Base-by-base conservation (phyloP, 495 filamentous ascomycete genomes). In the Cercophora newfieldiana region DNA sequence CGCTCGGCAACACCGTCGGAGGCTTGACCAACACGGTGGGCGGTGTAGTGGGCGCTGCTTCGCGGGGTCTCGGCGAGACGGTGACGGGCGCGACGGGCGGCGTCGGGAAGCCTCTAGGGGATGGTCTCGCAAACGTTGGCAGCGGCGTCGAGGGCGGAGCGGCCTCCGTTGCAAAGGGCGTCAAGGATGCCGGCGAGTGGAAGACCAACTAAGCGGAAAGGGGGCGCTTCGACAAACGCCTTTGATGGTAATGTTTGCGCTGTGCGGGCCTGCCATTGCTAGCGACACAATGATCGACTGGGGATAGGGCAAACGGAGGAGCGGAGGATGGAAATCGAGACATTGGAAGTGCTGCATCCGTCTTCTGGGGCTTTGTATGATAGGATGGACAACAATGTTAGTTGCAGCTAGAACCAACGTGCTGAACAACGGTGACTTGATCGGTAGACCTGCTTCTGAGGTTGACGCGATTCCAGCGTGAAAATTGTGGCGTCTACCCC, bases 181-280 rank as follows among this genome's bases (percentile, higher is more conserved):
- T 89, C 44, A 88, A 91, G 79, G 81, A 89, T 72, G 88, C 89
- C 28, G 89, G 89, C 3, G 78, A 90, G 76, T 88, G 88, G 82
- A 87, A 84, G 80, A 85, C 81, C 67, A 65, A 68, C 37, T 66
- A 73, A 44, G 37, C 10, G 5, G 30, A 4, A 12, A 33, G 30
- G 10, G 4, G 12, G 37, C 10, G 10, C 2, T 16, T 2, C 10
- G 37, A 2, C 37, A 28, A 59, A 66, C 28, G 25, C 24, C 33
- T 25, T 48, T 24, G 19, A 14, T 21, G 30, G 21, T 26, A 1
- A 60, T 26, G 37, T 16, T 14, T 14, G 18, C 37, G 37, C 37
- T 14, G 37, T 44, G 37, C 37, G 37, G 18, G 10, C 10, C 37
- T 44, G n/a, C n/a, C n/a, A n/a, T 14, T 44, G 37, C 4, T 16